Base-by-base conservation (phyloP, 805 yeast species). In the Hanseniaspora singularis region DNA sequence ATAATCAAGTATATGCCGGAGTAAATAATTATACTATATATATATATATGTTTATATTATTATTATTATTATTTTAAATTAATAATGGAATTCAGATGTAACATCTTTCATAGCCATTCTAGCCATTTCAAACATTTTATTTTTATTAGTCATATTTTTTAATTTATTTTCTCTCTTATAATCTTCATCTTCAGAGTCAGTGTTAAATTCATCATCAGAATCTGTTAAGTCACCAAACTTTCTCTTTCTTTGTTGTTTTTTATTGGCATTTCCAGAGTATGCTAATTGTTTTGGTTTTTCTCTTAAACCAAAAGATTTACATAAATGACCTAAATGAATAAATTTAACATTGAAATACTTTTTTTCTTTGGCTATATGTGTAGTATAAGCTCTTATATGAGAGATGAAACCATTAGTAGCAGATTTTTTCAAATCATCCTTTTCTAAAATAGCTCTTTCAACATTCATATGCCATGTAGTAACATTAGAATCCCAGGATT, bases 401-500 rank as follows among this genome's bases (percentile, higher is more conserved):
- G 95, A 80, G 14, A 81, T 76, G 59, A 84, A 92, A 3, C 85
- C 97, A 57, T 79, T 75, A 4, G 76, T 73, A 1, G 98, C 96
- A 33, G 71, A 59, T 14, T 73, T 77, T 41, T 77, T 78, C 6
- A 76, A 74, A 1, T 55, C 55, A 1, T 71, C 61, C 55, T 83
- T 84, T 53, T 76, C 92, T 40, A 92, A 64, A 15, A 89, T 68
- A 81, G 94, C 81, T 59, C 96, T 70, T 66, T 92, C 99, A 11
- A 87, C 74, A 47, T 81, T 77, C 54, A 92, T 68, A 60, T 92
- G 99, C 89, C 94, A 89, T 1, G 96, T 85, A 0, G 99, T 94
- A 4, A 96, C 98, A 55, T 82, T 85, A 24, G 78, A 76, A 60
- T 89, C 96, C 97, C 97, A 94, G 57, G 64, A 16, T 60, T 66